Conservation (phyloP, 73 alveolate species). For the Uronychia binucleata region DNA sequence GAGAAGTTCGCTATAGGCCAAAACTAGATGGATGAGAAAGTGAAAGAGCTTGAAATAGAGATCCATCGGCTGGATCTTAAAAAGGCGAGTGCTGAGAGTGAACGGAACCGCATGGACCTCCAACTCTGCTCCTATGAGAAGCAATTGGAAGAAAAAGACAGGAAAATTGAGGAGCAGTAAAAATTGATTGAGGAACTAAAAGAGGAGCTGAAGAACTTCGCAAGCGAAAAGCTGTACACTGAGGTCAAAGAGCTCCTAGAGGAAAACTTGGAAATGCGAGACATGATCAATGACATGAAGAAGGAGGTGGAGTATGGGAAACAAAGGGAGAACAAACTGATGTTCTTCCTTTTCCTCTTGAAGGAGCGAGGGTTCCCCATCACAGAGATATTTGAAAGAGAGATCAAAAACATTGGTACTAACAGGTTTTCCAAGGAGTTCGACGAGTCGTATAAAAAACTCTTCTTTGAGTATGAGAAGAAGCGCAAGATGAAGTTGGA, state of each 20-base stretch:
- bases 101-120: background rate
- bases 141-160: background rate
- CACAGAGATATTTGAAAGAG: slow-evolving; percentile 44
- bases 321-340: slow-evolving; percentile 35
- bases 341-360: slow-evolving; percentile 35
- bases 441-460: slow-evolving; percentile 34
- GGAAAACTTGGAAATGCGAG: slow-evolving; percentile 15
- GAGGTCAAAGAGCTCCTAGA: slow-evolving; percentile 16
- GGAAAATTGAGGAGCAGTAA: background rate
- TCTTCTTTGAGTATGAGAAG: background rate
- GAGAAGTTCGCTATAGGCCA: background rate
- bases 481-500: background rate
- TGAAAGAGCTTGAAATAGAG: background rate
- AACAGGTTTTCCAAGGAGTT: slow-evolving; percentile 30
- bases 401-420: slow-evolving; percentile 33
- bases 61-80: background rate
- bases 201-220: background rate
- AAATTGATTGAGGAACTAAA: background rate
- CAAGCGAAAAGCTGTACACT: background rate
- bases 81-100: background rate
- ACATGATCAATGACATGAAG: slow-evolving; percentile 11
- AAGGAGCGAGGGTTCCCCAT: slow-evolving; percentile 45
- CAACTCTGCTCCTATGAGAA: background rate
- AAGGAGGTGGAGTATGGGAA: slow-evolving; percentile 44
- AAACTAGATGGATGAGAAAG: background rate